A percentile compares a stretch with the other conserved stretches of the same genome.
Conservation (phyloP, 2,329 filamentous ascomycete species). For the Fusarium devonianum region DNA sequence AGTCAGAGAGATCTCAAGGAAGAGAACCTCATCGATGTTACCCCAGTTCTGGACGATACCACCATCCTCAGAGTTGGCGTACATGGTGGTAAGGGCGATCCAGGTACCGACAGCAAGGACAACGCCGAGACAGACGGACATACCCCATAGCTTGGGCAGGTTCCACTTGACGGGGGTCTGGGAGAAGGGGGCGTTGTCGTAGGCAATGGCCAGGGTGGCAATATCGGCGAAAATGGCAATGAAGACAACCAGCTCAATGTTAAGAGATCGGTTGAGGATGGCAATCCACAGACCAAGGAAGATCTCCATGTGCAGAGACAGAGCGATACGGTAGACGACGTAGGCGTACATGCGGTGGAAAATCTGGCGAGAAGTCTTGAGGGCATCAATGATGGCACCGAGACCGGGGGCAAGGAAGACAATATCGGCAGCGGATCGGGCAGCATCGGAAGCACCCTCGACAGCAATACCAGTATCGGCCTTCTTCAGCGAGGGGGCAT, state of each 20-base stretch:
- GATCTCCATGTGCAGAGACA: constrained; percentile 90
- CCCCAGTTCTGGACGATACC: constrained; percentile 93
- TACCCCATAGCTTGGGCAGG: constrained; percentile 90
- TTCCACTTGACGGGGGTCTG: constrained; percentile 94
- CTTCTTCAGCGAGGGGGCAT: constrained; percentile 91
- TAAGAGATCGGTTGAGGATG: constrained; percentile 82
- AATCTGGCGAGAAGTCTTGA: constrained; percentile 93
- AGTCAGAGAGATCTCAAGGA: constrained; percentile 88
- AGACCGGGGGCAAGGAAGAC: constrained; percentile 92
- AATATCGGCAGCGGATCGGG: constrained; percentile 89
- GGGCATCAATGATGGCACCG: constrained; percentile 88
- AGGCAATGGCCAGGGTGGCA: constrained; percentile 89
- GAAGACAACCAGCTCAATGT: constrained; percentile 89
- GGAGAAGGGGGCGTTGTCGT: constrained; percentile 90
- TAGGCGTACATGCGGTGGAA: constrained; percentile 98
- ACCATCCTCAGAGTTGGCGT: constrained; percentile 70
- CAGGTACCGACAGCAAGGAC: constrained; percentile 85
- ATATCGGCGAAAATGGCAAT: constrained; percentile 94
- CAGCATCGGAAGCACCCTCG: constrained; percentile 89
- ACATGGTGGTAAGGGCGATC: constrained; percentile 89
- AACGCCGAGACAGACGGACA: constrained; percentile 83
- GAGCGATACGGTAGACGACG: constrained; percentile 92
- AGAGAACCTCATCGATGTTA: constrained; percentile 81
- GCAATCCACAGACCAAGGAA: constrained; percentile 93
- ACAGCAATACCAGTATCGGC: constrained; percentile 97